Evolutionary conservation across 1,284 basidiomycete species (phyloP), one percentile per base, ranked within the genome.

Genomic region (Microbotryum scabiosae): DNA sequence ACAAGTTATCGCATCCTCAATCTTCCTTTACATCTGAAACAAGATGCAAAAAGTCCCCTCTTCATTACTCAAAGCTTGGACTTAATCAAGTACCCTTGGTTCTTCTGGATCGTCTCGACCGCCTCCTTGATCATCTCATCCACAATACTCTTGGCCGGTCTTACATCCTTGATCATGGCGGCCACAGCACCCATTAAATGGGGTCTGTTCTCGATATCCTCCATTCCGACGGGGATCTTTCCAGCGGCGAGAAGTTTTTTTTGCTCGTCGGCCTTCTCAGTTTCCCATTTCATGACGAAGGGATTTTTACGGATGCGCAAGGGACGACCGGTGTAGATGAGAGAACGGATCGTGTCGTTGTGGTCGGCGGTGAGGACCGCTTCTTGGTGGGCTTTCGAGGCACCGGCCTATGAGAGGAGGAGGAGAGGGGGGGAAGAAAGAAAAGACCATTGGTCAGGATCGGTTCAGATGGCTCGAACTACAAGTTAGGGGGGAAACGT

Each of bases 301-400:
- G 86, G 83, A 12, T 87, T 90, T 73, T 83, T 83, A 68, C 84
- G 78, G 26, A 93, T 87, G 48, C 90, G 84, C 68, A 96, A 78
- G 14, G 91, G 92, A 32, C 91, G 84, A 25, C 91, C 91, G 58
- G 86, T 87, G 78, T 84, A 92, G 71, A 93, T 92, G 52, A 90
- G 73, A 8, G 90, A 91, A 23, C 83, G 83, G 54, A 85, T 78
- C 12, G 84, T 84, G 73, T 88, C 88, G 59, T 73, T 48, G 84
- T 73, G 72, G 59, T 71, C 74, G 18, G 76, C 76, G 10, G 70
- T 61, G 30, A 75, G 55, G 61, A 77, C 74, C 12, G 82, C 79
- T 18, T 91, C 84, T 77, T 93, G 92, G 78, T 93, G 90, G 63
- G 80, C 80, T 73, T 86, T 85, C 2, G 88, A 85, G 5, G 90